Evolutionary conservation across 2,329 filamentous ascomycete genomes (phyloP), one percentile per base, ranked within the genome.

Genomic region (Xylariaceae sp.): DNA sequence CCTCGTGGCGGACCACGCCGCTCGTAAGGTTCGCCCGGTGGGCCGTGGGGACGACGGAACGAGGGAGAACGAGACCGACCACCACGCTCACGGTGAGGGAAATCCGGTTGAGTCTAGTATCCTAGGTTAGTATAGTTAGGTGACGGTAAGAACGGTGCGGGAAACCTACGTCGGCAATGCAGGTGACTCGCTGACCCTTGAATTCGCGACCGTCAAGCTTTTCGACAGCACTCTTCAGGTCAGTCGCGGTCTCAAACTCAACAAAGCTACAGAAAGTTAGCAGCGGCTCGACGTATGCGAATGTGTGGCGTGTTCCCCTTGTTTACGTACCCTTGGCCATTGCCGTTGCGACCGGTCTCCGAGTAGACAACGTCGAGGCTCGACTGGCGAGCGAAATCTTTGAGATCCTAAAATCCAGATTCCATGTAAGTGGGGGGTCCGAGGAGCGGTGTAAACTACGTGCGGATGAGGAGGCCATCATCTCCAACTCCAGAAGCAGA

Each of bases 311-410:
- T 45, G 42, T 48, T 44, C 10, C 19, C 20, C 37, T 19, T 19
- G 16, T 48, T 18, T 7, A 81, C 89, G 77, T 77, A 96, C 92
- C 93, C 93, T 85, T 90, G 91, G 65, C 92, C 91, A 74, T 96
- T 91, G 65, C 89, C 89, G 73, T 96, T 93, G 70, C 93, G 92
- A 68, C 88, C 89, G 59, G 96, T 96, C 79, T 99, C 95, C 64
- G 93, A 97, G 75, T 96, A 99, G 70, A 99, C 95, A 65, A 99
- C 95, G 75, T 98, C 95, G 76, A 96, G 85, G 76, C 92, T 92
- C 75, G 93, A 96, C 76, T 96, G 91, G 73, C 95, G 92, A 61
- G 95, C 95, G 78, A 99, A 99, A 76, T 99, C 95, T 90, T 99
- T 99, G 52, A 99, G 87, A 78, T 99, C 95, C 95, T 99, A 92